These are phyloP conservation scores for Bauhinia variegata DNA, from an alignment of 306 rosid species.

Conservation along the genomic window DNA sequence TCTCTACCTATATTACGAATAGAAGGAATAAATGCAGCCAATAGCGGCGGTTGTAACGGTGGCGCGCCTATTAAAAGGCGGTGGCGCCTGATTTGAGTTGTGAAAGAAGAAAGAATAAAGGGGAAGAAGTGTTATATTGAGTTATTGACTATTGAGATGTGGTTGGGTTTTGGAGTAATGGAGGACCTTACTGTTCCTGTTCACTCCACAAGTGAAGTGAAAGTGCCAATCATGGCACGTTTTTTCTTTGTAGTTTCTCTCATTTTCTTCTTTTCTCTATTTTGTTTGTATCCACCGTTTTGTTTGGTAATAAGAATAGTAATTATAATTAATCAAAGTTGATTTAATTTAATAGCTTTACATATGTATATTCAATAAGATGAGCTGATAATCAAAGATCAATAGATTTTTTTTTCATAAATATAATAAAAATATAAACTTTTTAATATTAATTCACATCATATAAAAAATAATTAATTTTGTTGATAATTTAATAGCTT, in stretches of 20 bases:
- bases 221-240: slow-evolving; percentile 22
- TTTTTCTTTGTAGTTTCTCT: background rate
- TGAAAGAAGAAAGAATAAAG: background rate
- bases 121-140: background rate
- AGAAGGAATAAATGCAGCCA: background rate
- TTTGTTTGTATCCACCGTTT: slow-evolving; percentile 4
- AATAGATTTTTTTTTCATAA: too few relatives aligned
- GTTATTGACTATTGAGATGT: slow-evolving; percentile 8
- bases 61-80: background rate
- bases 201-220: background rate
- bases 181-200: background rate
- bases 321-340: too few relatives aligned
- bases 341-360: slow-evolving; percentile 3
- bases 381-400: too few relatives aligned
- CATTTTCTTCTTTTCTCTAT: background rate
- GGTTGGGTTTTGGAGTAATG: slow-evolving; percentile 24
- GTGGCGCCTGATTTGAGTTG: background rate
- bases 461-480: too few relatives aligned
- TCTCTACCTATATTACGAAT: background rate
- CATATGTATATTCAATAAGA: too few relatives aligned
- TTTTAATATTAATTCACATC: too few relatives aligned
- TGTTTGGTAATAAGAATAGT: slow-evolving; percentile 22
- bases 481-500: background rate
- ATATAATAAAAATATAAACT: too few relatives aligned
- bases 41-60: too few relatives aligned